These are phyloP conservation scores for Pachysandra terminalis DNA, from an alignment of 164 flowering plant species.

Conservation along the genomic window DNA sequence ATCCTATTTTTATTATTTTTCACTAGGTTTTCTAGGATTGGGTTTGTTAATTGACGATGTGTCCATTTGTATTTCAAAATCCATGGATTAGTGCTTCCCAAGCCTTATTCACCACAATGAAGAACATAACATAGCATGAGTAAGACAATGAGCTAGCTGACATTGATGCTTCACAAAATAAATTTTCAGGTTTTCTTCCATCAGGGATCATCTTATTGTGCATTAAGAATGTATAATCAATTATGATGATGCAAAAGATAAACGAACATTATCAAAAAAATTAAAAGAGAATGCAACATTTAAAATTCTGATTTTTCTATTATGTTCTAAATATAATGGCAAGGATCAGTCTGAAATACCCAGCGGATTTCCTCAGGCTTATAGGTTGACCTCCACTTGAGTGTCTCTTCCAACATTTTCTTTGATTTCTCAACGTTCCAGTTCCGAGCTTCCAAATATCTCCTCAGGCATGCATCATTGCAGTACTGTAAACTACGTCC, in stretches of 20 bases:
- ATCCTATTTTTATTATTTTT: too few relatives aligned
- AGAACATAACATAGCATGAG: too few relatives aligned
- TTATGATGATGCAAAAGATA: constrained; percentile 3
- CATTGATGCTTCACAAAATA: too few relatives aligned
- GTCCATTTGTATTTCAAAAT: too few relatives aligned
- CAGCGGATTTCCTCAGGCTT: constrained; percentile 97
- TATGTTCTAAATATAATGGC: not conserved
- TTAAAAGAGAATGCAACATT: not conserved
- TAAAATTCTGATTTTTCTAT: not conserved
- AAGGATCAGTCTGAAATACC: constrained; percentile 41
- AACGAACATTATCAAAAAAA: not conserved
- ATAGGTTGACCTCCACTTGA: constrained; percentile 79
- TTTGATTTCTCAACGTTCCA: constrained; percentile 89
- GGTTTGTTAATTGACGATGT: too few relatives aligned
- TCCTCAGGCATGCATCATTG: constrained; percentile 69
- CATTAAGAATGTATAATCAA: not conserved
- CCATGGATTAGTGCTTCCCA: too few relatives aligned
- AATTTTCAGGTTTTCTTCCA: too few relatives aligned
- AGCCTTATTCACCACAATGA: too few relatives aligned
- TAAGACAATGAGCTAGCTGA: too few relatives aligned
- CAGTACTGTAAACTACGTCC: constrained; percentile 61
- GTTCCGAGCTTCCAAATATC: constrained; percentile 88
- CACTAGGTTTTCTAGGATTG: too few relatives aligned
- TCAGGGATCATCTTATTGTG: too few relatives aligned
- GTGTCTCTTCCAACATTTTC: constrained; percentile 88